Conservation (phyloP, 768 basidiomycete species). For the Pleurotus tuoliensis region DNA sequence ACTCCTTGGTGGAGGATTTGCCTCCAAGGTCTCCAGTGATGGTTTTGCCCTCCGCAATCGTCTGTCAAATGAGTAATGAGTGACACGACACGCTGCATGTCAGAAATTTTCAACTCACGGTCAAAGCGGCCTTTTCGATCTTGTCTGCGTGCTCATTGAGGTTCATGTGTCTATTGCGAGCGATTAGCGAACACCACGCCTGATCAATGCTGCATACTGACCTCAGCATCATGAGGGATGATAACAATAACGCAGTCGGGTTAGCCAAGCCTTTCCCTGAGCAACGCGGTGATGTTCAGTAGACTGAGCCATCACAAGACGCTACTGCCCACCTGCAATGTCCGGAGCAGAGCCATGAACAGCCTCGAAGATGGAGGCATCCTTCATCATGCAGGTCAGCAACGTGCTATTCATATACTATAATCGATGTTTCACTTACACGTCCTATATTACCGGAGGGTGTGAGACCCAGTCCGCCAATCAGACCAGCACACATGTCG, state of each 20-base stretch:
- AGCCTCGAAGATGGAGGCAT: conserved; percentile 99
- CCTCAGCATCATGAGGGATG: conserved; percentile 98
- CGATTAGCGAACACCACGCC: conserved; percentile 12
- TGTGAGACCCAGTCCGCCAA: conserved; percentile 95
- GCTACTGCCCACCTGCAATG: conserved; percentile 70
- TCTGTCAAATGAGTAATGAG: conserved; percentile 44
- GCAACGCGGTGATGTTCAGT: conserved; percentile 8
- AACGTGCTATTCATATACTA: conserved; percentile 1
- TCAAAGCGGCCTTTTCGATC: conserved; percentile 89
- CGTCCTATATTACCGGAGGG: conserved; percentile 97
- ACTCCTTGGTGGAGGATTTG: conserved; percentile 84
- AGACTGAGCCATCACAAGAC: conserved; percentile 6
- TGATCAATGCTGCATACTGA: conserved; percentile 30
- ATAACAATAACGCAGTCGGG: conserved; percentile 96
- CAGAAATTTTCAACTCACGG: conserved; percentile 48
- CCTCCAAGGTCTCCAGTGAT: conserved; percentile 98
- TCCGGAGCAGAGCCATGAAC: conserved; percentile 99
- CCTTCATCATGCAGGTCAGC: conserved; percentile 41
- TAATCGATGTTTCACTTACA: conserved; percentile 38
- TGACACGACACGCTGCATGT: background rate
- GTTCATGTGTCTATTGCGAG: conserved; percentile 78
- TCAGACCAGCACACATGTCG: conserved; percentile 98
- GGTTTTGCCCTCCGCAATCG: conserved; percentile 92
- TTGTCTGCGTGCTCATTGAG: conserved; percentile 76
- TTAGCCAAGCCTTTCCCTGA: conserved; percentile 90